phyloP scores from a whole-genome alignment of 23 red algal species.

The Gracilaria vermiculophylla region DNA sequence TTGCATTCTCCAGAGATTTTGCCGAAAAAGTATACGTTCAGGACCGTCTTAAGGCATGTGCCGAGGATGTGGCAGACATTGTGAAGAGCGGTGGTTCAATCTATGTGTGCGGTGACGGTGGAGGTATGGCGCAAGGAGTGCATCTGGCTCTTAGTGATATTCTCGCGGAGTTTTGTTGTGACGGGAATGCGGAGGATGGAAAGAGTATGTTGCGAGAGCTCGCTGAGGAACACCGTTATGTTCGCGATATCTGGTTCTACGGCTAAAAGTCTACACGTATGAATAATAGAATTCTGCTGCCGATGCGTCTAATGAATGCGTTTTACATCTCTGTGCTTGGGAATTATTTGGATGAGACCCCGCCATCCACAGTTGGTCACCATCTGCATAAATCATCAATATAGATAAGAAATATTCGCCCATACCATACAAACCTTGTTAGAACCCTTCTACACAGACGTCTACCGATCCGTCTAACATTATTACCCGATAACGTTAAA shows the following conservation, averaged over 20 bases:
- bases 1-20: constrained; percentile 84
- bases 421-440: no score
- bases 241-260: constrained; percentile 63
- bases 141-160: constrained; percentile 66
- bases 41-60: constrained; percentile 53
- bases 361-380: no score
- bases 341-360: no score
- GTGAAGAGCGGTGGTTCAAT: constrained; percentile 65
- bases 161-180: constrained; percentile 34
- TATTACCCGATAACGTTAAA: no score
- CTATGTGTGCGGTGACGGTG: constrained; percentile 96
- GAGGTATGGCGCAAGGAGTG: constrained; percentile 87
- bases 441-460: no score
- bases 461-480: no score
- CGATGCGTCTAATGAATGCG: not conserved
- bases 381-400: no score
- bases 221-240: constrained; percentile 40
- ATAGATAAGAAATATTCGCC: no score
- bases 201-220: constrained; percentile 29
- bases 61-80: constrained; percentile 61
- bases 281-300: no score
- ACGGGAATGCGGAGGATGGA: constrained; percentile 34
- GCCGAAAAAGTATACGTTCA: constrained; percentile 80
- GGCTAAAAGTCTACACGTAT: no score
- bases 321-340: not conserved